Percentiles rank a stretch among this genome's conserved stretches.
These are phyloP conservation scores for Limnanthes douglasii DNA, from an alignment of 345 rosid genomes.

Conservation along the genomic window DNA sequence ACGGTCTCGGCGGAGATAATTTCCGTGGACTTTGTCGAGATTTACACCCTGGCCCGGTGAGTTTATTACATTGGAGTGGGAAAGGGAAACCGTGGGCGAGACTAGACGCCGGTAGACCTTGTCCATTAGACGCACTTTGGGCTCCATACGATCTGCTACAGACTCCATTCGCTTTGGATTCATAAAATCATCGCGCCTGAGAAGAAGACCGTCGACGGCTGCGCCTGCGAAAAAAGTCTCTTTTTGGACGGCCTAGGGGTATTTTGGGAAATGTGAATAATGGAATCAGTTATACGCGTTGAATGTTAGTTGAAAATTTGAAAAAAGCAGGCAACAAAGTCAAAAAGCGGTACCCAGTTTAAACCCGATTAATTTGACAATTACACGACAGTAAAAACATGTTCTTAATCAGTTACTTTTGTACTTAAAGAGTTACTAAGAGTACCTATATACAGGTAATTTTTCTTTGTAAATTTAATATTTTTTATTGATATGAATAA, in stretches of 20 bases:
- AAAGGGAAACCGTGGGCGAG: conserved; percentile 69
- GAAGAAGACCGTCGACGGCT: too few relatives aligned
- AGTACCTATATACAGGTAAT: conserved; percentile 5
- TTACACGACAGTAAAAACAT: conserved; percentile 7
- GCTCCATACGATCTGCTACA: conserved; percentile 49
- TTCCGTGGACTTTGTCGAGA: conserved; percentile 43
- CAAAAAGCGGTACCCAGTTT: too few relatives aligned
- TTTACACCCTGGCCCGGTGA: conserved; percentile 52
- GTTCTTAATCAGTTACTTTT: conserved; percentile 6
- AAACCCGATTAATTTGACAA: too few relatives aligned
- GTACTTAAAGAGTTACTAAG: conserved; percentile 11
- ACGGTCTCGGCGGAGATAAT: conserved; percentile 51
- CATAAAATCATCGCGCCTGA: too few relatives aligned
- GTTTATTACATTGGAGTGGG: conserved; percentile 55
- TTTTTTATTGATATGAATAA: too few relatives aligned
- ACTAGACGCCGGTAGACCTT: conserved; percentile 44
- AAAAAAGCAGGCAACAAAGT: too few relatives aligned
- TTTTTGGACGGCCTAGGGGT: too few relatives aligned
- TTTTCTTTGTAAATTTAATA: conserved; percentile 10
- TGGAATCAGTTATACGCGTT: too few relatives aligned
- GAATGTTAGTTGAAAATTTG: too few relatives aligned
- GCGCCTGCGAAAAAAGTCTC: too few relatives aligned
- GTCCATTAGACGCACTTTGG: conserved; percentile 53
- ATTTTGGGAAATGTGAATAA: too few relatives aligned
- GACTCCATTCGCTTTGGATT: conserved; percentile 38